Evolutionary conservation across 352 stramenopile species (phyloP).

Genomic region (Phytophthora tubulina): DNA sequence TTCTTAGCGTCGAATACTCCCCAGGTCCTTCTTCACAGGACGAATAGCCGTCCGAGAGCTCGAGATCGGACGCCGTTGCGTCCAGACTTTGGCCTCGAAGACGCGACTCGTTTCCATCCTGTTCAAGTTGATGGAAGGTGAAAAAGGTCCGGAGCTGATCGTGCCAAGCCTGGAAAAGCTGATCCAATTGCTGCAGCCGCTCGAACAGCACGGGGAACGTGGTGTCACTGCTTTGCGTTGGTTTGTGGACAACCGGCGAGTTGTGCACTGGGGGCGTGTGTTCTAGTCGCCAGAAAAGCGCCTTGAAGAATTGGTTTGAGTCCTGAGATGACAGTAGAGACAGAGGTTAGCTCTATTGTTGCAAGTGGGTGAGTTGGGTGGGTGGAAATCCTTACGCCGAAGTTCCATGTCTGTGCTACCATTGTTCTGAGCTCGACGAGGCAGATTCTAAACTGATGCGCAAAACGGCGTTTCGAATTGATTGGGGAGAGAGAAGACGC

Average conservation of each 20-base stretch:
- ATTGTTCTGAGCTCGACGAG: slow-evolving; percentile 9
- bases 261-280: slow-evolving; percentile 20
- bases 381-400: slow-evolving; percentile 9
- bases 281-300: slow-evolving; percentile 34
- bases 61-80: background rate
- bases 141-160: slow-evolving; percentile 34
- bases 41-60: slow-evolving; percentile 27
- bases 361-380: background rate
- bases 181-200: slow-evolving; percentile 37
- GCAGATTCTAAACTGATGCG: slow-evolving; percentile 24
- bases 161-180: slow-evolving; percentile 43
- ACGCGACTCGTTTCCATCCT: slow-evolving; percentile 14
- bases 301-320: slow-evolving; percentile 34
- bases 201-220: slow-evolving; percentile 34
- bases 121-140: slow-evolving; percentile 20
- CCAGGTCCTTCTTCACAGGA: slow-evolving; percentile 30
- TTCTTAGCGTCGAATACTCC: slow-evolving; percentile 27
- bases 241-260: slow-evolving; percentile 31
- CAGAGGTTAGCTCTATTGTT: background rate
- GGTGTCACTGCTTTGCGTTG: background rate
- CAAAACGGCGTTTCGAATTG: slow-evolving; percentile 7
- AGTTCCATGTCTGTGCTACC: slow-evolving; percentile 21
- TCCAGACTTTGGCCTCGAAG: slow-evolving; percentile 25
- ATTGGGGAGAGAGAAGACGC: slow-evolving; percentile 9
- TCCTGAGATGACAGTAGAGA: slow-evolving; percentile 9